Percentiles rank a stretch among this genome's conserved stretches.
These are phyloP conservation scores for Lactifluus echinatus DNA, from an alignment of 768 basidiomycete genomes.

Conservation along the genomic window DNA sequence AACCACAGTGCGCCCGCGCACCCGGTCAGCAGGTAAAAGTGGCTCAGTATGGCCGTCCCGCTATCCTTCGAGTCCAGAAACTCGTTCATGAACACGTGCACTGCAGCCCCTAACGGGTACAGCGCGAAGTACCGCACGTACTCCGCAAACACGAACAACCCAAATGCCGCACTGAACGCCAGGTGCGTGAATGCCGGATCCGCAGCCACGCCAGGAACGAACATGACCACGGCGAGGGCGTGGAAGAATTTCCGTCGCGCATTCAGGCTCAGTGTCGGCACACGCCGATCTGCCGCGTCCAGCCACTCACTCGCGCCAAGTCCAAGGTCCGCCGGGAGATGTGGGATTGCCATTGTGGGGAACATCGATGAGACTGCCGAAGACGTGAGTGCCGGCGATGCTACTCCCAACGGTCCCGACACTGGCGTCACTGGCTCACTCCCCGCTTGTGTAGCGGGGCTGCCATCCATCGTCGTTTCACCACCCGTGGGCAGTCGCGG, in stretches of 20 bases:
- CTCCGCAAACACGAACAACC: slow-evolving; percentile 91
- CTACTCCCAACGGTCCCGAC: slow-evolving; percentile 1
- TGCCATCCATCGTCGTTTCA: not conserved
- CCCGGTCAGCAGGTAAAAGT: slow-evolving; percentile 94
- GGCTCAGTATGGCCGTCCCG: slow-evolving; percentile 93
- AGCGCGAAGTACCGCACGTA: slow-evolving; percentile 98
- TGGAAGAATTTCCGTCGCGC: slow-evolving; percentile 96
- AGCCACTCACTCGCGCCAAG: slow-evolving; percentile 54
- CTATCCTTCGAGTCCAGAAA: slow-evolving; percentile 93
- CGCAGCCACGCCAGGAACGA: slow-evolving; percentile 84
- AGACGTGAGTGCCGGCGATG: slow-evolving; percentile 4
- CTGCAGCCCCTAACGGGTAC: slow-evolving; percentile 87
- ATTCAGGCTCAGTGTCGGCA: slow-evolving; percentile 85
- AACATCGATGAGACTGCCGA: slow-evolving; percentile 17
- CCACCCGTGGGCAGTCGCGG: slow-evolving; percentile 28
- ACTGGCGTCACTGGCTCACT: slow-evolving; percentile 14
- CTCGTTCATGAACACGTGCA: slow-evolving; percentile 96
- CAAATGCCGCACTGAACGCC: slow-evolving; percentile 90
- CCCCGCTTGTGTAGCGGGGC: not conserved
- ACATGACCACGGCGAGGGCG: slow-evolving; percentile 91
- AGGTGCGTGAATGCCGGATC: slow-evolving; percentile 96
- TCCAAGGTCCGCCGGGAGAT: slow-evolving; percentile 33
- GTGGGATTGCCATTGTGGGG: slow-evolving; percentile 36
- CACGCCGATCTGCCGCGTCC: slow-evolving; percentile 83
- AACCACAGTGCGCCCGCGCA: slow-evolving; percentile 94